phyloP scores from a whole-genome alignment of 2,329 filamentous ascomycete genomes.

The Fusarium stilboides region DNA sequence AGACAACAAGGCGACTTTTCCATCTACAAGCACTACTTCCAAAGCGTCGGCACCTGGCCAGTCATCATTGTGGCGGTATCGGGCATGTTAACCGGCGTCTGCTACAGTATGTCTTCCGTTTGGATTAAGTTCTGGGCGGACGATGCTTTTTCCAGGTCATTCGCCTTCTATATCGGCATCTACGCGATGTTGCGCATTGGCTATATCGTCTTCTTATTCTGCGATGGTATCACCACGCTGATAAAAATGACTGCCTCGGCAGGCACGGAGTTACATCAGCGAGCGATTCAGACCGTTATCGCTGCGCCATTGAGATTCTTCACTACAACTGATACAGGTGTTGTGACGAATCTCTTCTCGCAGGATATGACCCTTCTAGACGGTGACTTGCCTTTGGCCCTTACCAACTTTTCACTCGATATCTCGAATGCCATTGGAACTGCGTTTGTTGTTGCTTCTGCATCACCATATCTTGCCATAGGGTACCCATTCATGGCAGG shows the following conservation, averaged over 20 bases:
- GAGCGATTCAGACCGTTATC: conserved; percentile 54
- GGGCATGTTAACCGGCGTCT: conserved; percentile 47
- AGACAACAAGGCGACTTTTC: conserved; percentile 53
- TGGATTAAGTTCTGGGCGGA: conserved; percentile 62
- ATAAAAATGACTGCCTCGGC: conserved; percentile 51
- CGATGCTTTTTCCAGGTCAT: conserved; percentile 45
- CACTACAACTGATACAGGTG: conserved; percentile 59
- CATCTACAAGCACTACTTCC: conserved; percentile 56
- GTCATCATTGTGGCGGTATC: conserved; percentile 42
- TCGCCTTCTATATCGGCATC: conserved; percentile 53
- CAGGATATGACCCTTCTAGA: conserved; percentile 63
- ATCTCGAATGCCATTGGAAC: conserved; percentile 56
- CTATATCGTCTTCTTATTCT: conserved; percentile 42
- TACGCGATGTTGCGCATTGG: conserved; percentile 47
- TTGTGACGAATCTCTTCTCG: conserved; percentile 61
- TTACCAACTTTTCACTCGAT: conserved; percentile 52
- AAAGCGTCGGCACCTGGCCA: conserved; percentile 42
- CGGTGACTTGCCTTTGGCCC: conserved; percentile 54
- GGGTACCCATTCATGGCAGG: conserved; percentile 65
- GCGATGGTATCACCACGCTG: conserved; percentile 27
- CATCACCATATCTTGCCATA: conserved; percentile 62
- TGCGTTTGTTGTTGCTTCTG: conserved; percentile 62
- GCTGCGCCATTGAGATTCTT: conserved; percentile 61
- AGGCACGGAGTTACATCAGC: conserved; percentile 53
- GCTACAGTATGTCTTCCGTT: conserved; percentile 51